Percentiles rank a stretch among this genome's conserved stretches.
phyloP scores from a whole-genome alignment of 352 stramenopile genomes.

The Phytophthora niederhauseri region DNA sequence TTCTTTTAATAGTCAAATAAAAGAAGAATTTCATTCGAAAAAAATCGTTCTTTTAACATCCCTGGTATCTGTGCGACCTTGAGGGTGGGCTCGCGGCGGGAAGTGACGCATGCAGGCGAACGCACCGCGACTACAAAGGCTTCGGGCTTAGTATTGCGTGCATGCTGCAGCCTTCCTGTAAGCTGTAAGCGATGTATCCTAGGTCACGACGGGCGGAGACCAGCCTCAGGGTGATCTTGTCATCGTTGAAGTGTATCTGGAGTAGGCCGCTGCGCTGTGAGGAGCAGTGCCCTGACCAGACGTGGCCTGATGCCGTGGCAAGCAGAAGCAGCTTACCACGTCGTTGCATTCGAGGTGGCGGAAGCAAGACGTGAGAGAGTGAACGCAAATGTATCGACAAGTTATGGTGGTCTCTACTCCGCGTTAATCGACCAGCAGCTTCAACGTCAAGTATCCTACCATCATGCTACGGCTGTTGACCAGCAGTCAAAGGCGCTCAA shows the following conservation, averaged over 20 bases:
- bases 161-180: no score
- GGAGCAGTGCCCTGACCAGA: background rate
- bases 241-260: background rate
- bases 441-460: slow-evolving; percentile 5
- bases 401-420: background rate
- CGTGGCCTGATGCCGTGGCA: background rate
- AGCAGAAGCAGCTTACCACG: background rate
- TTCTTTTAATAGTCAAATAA: no score
- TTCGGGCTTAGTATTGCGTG: no score
- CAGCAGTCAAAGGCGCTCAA: slow-evolving; percentile 13
- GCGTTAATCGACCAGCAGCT: background rate
- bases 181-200: no score
- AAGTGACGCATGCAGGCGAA: slow-evolving; percentile 2
- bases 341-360: background rate
- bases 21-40: no score
- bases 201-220: background rate
- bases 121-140: background rate
- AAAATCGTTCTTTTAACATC: no score
- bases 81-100: slow-evolving; percentile 1
- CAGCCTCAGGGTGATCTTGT: background rate
- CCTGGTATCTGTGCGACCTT: slow-evolving; percentile 6
- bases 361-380: background rate
- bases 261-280: background rate
- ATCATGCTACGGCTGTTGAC: background rate
- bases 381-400: background rate